Evolutionary conservation across 2,329 filamentous ascomycete genomes (phyloP).

Genomic region (Xylariaceae sp.): DNA sequence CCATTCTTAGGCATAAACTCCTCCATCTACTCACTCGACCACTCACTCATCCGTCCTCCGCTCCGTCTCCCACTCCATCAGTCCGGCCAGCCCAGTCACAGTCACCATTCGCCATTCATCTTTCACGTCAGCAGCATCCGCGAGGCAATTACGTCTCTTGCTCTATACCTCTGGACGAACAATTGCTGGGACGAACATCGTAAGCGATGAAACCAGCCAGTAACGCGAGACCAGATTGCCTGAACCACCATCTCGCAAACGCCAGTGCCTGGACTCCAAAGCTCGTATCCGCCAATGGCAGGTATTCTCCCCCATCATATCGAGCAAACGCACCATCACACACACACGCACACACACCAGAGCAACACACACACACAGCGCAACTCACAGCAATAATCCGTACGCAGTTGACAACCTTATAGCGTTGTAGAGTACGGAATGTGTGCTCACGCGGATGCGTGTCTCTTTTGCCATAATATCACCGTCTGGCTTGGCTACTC

Average conservation of each 20-base stretch:
- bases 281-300: slow-evolving; percentile 13
- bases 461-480: no score
- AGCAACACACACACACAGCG: background rate
- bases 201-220: background rate
- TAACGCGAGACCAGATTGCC: background rate
- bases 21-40: background rate
- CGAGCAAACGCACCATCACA: background rate
- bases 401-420: no score
- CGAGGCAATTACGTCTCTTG: slow-evolving; percentile 14
- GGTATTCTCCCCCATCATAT: background rate
- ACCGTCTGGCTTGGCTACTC: no score
- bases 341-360: background rate
- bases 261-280: background rate
- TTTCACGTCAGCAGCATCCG: slow-evolving; percentile 11
- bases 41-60: background rate
- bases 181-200: background rate
- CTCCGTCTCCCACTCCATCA: no score
- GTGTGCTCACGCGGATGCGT: no score
- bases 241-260: background rate
- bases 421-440: no score
- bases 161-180: background rate
- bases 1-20: slow-evolving; percentile 2
- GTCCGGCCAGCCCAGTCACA: no score
- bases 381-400: no score
- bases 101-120: no score